Percentiles rank a stretch among this genome's conserved stretches.
These are phyloP conservation scores for Dalechampia spathulata DNA, from an alignment of 441 rosid species.

Conservation along the genomic window DNA sequence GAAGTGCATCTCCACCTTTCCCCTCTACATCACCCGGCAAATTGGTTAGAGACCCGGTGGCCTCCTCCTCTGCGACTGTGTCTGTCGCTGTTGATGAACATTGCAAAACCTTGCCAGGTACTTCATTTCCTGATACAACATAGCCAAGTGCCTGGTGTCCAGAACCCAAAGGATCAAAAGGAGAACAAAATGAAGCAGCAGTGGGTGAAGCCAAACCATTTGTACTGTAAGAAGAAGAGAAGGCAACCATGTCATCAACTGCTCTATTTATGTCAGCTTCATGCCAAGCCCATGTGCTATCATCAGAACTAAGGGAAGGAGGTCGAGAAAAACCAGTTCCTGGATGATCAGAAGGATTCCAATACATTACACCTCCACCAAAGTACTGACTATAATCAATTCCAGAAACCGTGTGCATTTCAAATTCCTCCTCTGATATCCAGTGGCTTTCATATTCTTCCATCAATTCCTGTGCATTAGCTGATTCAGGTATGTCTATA, in stretches of 20 bases:
- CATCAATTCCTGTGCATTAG: slow-evolving; percentile 41
- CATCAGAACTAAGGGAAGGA: slow-evolving; percentile 98
- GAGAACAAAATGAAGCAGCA: slow-evolving; percentile 82
- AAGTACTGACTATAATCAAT: slow-evolving; percentile 89
- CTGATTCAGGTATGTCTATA: slow-evolving; percentile 55
- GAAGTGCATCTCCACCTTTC: slow-evolving; percentile 60
- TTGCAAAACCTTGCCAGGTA: slow-evolving; percentile 60
- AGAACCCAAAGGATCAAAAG: slow-evolving; percentile 75
- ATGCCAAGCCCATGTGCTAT: slow-evolving; percentile 95
- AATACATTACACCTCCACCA: slow-evolving; percentile 99
- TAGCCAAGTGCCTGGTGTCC: slow-evolving; percentile 85
- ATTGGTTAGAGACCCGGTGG: slow-evolving; percentile 50
- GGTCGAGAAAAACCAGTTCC: slow-evolving; percentile 92
- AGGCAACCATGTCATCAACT: slow-evolving; percentile 98
- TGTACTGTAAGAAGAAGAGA: slow-evolving; percentile 89
- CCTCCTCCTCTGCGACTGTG: slow-evolving; percentile 57
- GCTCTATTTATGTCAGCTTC: slow-evolving; percentile 96
- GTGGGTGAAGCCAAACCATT: slow-evolving; percentile 96
- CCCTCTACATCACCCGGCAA: slow-evolving; percentile 68
- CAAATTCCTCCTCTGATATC: slow-evolving; percentile 90
- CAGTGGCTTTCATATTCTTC: slow-evolving; percentile 82
- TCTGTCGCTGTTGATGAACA: slow-evolving; percentile 52
- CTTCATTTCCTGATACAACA: slow-evolving; percentile 83
- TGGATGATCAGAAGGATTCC: slow-evolving; percentile 89
- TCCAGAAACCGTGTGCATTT: slow-evolving; percentile 76